Base-by-base conservation (phyloP, 768 basidiomycete genomes). In the Dictyophora rubrovolvata region DNA sequence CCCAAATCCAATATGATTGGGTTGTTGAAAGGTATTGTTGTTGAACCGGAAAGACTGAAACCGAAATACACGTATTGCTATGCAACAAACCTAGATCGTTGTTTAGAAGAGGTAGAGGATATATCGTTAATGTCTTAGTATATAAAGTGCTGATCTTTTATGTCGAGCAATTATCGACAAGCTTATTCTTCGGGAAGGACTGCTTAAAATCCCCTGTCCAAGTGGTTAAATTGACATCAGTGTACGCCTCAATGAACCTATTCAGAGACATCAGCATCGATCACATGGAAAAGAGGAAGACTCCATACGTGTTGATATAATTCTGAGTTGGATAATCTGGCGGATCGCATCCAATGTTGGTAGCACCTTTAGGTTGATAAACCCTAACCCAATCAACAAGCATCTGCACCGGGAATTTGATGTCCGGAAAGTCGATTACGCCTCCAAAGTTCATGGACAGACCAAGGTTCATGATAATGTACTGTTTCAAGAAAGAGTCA, bases 311-410 rank as follows among this genome's bases (percentile, higher is more conserved):
- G 52, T 85, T 73, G 69, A 95, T 97, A 69, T 97, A 97, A 12
- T 78, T 77, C 53, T 78, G 71, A 0, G 95, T 97, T 0, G 95
- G 93, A 69, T 80, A 87, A 48, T 81, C 79, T 49, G 72, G 66
- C 12, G 93, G 93, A 67, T 89, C 85, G 67, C 93, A 97, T 16
- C 93, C 93, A 54, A 91, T 77, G 68, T 93, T 94, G 59, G 82
- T 76, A 33, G 77, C 68, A 62, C 81, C 70, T 66, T 78, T 74
- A 2, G 82, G 82, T 68, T 96, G 94, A 70, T 96, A 98, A 8
- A 98, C 89, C 21, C 94, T 82, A 56, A 97, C 82, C 73, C 86
- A 96, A 68, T 96, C 91, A 47, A 95, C 75, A 52, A 73, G 75
- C 89, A 96, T 85, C 17, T 69, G 73, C n/a, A 69, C 74, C 8